Base-by-base conservation (phyloP, 2,329 filamentous ascomycete genomes). In the Graphiopsis chlorocephala region DNA sequence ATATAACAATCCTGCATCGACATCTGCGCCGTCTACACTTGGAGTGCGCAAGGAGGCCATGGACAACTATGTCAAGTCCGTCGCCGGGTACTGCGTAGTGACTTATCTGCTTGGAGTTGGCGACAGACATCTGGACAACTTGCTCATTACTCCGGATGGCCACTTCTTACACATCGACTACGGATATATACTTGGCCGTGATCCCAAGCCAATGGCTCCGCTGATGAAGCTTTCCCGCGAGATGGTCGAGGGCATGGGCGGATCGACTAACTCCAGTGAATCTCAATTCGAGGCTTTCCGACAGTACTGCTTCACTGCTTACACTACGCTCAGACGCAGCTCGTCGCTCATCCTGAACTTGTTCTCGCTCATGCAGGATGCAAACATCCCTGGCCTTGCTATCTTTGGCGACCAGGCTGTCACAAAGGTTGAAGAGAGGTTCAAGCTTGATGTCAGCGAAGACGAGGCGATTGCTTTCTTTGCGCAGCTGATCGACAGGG, bases 161-260 rank as follows among this genome's bases (percentile, higher is more conserved):
- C 92, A 96, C 78, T 99, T 99, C 82, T 97, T 99, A 84, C 95
- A 99, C 76, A 93, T 94, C 31, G 95, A 99, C 77, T 99, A 99
- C 73, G 95, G 96, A 48, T 99, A 96, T 78, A 99, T 99, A 67
- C 89, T 99, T 1, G 95, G 95, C 20, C 91, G 95, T 47, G 95
- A 99, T 71, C 95, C 95, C 0, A 99, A 99, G 75, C 95, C 95
- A 0, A 98, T 99, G 74, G 94, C 95, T 0, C 95, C 95, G 0
- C 88, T 94, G 61, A 97, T 99, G 89, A 99, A 99, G 78, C 86
- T 99, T 10, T 94, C 90, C 74, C 94, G 93, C 71, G 94, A 99
- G 75, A 99, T 99, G 95, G 92, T 98, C 3, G 95, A 99, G 73
- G 95, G 93, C 68, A 97, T 99, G 92, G 96, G 96, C 47, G 95